These are phyloP conservation scores for Candida michaelii DNA, from an alignment of 805 yeast species.

Conservation along the genomic window DNA sequence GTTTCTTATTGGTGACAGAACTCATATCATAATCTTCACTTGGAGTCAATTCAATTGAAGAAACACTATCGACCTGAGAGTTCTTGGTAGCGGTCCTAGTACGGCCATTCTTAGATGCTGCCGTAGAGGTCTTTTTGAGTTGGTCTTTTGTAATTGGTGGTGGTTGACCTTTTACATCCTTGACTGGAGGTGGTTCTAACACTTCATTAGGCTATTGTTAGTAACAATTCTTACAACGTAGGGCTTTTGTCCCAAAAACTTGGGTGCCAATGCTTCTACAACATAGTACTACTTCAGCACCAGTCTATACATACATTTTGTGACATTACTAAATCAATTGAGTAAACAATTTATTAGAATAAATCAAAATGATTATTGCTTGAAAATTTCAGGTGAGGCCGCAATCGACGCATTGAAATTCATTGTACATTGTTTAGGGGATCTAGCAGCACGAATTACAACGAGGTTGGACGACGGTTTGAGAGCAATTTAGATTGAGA, in stretches of 20 bases:
- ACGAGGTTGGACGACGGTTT: too few species aligned
- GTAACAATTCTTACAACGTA: too few species aligned
- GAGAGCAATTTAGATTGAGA: too few species aligned
- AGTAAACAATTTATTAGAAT: conserved; percentile 1
- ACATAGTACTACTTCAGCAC: too few species aligned
- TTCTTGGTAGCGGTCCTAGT: conserved; percentile 9
- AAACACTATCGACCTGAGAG: conserved; percentile 3
- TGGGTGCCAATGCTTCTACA: too few species aligned
- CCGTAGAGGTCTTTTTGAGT: conserved; percentile 8
- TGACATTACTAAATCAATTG: conserved; percentile 10
- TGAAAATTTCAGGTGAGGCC: conserved; percentile 14
- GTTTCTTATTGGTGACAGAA: conserved; percentile 30
- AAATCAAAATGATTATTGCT: conserved; percentile 8
- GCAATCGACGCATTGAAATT: conserved; percentile 3
- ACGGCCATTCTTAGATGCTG: conserved; percentile 1
- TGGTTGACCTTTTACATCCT: conserved; percentile 12
- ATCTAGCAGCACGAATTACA: too few species aligned
- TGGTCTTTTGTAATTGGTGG: conserved; percentile 11
- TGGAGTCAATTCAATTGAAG: conserved; percentile 20
- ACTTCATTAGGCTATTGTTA: conserved; percentile 17
- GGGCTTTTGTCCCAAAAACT: too few species aligned
- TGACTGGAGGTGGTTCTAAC: conserved; percentile 15
- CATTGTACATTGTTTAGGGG: conserved; percentile 1
- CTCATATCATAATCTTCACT: conserved; percentile 40
- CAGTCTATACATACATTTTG: conserved; percentile 14